Evolutionary conservation across 148 eudicot species (phyloP), one percentile per base, ranked within the genome.

Genomic region (Cornus suecica): DNA sequence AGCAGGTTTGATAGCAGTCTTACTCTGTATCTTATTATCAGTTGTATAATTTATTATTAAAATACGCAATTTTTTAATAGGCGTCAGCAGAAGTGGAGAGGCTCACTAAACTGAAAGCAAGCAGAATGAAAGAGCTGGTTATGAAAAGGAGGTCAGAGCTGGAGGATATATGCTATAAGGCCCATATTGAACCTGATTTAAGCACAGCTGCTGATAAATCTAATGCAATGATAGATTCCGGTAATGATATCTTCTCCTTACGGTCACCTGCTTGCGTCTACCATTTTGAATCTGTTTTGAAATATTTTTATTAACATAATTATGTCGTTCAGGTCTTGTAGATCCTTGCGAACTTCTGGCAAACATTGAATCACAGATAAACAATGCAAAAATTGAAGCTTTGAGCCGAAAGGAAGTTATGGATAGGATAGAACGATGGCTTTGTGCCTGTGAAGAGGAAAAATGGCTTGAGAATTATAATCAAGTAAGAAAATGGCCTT

Each of bases 381-480:
- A 7, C 71, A 90, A 86, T 78, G 87, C 82, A 27, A 90, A 84
- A 74, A 87, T 83, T 62, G 93, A 90, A 87, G 91, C 91, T 72
- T 71, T 81, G 68, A 86, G 89, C 81, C 81, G 93, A 63, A 90
- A 84, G 75, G 93, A 90, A 42, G 86, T 90, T 15, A 87, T 84
- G 82, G 93, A 86, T 64, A 87, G 82, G 71, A 90, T 90, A 65
- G 89, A 84, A 37, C 77, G 87, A 52, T 90, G 93, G 93, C 86
- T 90, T 73, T 73, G 87, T 79, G 89, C 86, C 7, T 90, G 93
- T 81, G 91, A 90, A 28, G 93, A 90, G 81, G 93, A 90, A 80
- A 87, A 87, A 73, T 90, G 93, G 93, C 91, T 90, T 54, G 89
- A 90, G 79, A 88, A 87, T 62, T 90, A 90, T 77, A 87, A 81